phyloP scores from a whole-genome alignment of 192 early-diverging fungal species.

The Coemansia sp. region DNA sequence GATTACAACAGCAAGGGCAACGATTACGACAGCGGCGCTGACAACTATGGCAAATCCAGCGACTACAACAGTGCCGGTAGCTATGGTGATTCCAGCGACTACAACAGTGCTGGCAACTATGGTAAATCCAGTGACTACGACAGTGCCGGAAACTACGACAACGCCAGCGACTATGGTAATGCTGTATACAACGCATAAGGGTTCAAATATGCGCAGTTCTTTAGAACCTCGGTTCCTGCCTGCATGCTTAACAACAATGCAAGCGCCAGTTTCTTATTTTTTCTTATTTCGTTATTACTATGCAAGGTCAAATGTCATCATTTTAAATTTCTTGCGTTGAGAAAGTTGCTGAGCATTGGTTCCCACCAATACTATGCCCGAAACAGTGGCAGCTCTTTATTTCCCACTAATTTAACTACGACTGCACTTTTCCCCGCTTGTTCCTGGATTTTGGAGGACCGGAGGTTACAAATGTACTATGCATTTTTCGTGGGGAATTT shows the following conservation, averaged over 20 bases:
- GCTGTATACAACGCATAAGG: not conserved
- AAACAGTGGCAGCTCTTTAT: not conserved
- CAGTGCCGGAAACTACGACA: not conserved
- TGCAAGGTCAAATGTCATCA: conserved; percentile 17
- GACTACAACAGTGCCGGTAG: not conserved
- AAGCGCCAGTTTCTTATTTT: not conserved
- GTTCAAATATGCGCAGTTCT: not conserved
- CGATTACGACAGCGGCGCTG: not conserved
- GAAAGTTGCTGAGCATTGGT: not conserved
- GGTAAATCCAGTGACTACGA: not conserved
- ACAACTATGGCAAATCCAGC: too few species aligned
- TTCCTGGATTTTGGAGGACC: not conserved
- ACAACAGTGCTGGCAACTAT: not conserved
- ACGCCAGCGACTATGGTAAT: not conserved
- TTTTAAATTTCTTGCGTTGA: not conserved
- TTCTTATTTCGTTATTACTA: not conserved
- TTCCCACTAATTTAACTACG: not conserved
- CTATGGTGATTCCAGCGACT: not conserved
- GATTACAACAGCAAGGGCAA: not conserved
- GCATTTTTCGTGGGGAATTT: not conserved
- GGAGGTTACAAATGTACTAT: not conserved
- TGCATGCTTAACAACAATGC: not conserved
- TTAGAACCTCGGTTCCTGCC: not conserved
- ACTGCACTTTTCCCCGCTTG: not conserved
- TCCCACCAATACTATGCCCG: not conserved